Evolutionary conservation across 768 basidiomycete species (phyloP), one percentile per base, ranked within the genome.

Genomic region (Pisolithus albus): DNA sequence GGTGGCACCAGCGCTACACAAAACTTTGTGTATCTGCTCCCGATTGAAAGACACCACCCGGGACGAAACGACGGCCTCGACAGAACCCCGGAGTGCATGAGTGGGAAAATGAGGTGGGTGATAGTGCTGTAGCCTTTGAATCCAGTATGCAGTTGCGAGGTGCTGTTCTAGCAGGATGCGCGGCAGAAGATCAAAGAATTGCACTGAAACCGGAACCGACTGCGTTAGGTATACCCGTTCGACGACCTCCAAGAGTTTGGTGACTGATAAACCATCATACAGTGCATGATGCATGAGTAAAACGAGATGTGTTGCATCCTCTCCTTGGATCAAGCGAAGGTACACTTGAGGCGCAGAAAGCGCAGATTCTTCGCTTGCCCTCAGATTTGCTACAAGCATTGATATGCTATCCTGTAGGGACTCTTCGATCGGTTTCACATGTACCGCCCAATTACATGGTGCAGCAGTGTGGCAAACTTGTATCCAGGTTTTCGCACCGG

Each of bases 211-310:
- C 1, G 52, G 28, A 36, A 40, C 56, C 26, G 37, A 54, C 38
- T 30, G 49, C 19, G 59, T 60, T 26, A 44, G 48, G 52, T 77
- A 77, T 8, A 67, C 46, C 15, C 50, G 44, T 40, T 69, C 58
- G 2, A 77, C 62, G 24, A 59, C 49, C 10, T 64, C 52, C 11
- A 76, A 53, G 7, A 78, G 62, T 24, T 58, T 62, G n/a, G 60
- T 60, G 16, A 77, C 55, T 10, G 76, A 74, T 24, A 71, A 43
- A 10, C 76, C 76, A 52, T 78, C 76, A 50, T 78, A 78, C 18
- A 77, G 52, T 3, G 75, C 74, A 55, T 78, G 76, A 55, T 78
- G 76, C 64, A 77, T 67, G 38, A 70, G 65, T 3, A 78, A 53
- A 11, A 74, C 68, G 5, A 78, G 59, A 32, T 49, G 46, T 37